Percentiles rank a stretch among this genome's conserved stretches.
phyloP scores from a whole-genome alignment of 495 filamentous ascomycete species.

The Penicillium flavigenum region DNA sequence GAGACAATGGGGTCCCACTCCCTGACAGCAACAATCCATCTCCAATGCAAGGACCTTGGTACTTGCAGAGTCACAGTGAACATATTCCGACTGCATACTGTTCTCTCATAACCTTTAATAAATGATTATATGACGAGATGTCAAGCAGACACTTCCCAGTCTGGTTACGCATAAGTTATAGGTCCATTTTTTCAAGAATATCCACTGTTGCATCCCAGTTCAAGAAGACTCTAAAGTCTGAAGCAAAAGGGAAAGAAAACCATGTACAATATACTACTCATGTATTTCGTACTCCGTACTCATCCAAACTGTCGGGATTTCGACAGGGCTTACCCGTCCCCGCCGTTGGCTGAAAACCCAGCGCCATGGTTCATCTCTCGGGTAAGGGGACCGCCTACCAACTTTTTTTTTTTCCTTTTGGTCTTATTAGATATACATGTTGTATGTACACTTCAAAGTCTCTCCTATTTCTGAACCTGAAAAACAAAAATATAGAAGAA shows the following conservation, averaged over 20 bases:
- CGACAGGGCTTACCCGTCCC: constrained; percentile 19
- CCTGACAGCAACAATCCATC: neutral
- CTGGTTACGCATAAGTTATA: too few relatives aligned
- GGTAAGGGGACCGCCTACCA: constrained; percentile 24
- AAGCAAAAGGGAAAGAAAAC: neutral
- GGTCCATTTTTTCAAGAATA: too few relatives aligned
- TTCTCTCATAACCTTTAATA: neutral
- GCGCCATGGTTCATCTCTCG: constrained; percentile 44
- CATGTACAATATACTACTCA: neutral
- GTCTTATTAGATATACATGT: too few relatives aligned
- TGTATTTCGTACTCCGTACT: neutral
- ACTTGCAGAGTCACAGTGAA: neutral
- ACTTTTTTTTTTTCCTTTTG: neutral
- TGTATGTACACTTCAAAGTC: too few relatives aligned
- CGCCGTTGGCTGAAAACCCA: constrained; percentile 35
- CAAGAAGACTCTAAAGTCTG: too few relatives aligned
- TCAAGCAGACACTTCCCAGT: neutral
- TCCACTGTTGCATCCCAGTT: too few relatives aligned
- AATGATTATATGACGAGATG: neutral
- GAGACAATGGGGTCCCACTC: neutral
- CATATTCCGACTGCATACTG: neutral
- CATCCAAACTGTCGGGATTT: constrained; percentile 35
- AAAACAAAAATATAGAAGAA: too few relatives aligned
- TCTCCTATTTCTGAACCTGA: too few relatives aligned
- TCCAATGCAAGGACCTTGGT: neutral